Percentiles rank a stretch among this genome's conserved stretches.
phyloP scores from a whole-genome alignment of 2,329 filamentous ascomycete species.

The Colletotrichum graminicola region DNA sequence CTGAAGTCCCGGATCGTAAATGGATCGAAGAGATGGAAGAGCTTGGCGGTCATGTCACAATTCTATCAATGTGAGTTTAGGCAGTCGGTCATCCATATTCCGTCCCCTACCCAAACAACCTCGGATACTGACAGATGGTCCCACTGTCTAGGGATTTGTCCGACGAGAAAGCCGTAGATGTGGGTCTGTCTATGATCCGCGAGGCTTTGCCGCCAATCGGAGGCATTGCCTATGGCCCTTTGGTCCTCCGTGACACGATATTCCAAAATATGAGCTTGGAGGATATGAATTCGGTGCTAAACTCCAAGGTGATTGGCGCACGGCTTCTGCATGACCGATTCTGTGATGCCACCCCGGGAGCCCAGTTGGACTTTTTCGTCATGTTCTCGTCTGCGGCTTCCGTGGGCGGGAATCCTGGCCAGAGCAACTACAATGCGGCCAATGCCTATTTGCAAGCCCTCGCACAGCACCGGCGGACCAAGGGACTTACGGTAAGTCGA shows the following conservation, averaged over 20 bases:
- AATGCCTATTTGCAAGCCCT: slow-evolving; percentile 58
- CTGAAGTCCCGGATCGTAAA: slow-evolving; percentile 41
- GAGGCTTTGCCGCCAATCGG: slow-evolving; percentile 50
- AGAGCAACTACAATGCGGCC: slow-evolving; percentile 60
- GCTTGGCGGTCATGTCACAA: slow-evolving; percentile 16
- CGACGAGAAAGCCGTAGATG: slow-evolving; percentile 39
- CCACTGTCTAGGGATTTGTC: background rate
- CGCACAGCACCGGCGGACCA: slow-evolving; percentile 49
- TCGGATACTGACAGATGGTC: background rate
- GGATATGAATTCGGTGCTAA: slow-evolving; percentile 44
- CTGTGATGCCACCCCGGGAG: slow-evolving; percentile 11
- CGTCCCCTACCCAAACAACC: background rate
- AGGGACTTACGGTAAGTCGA: slow-evolving; percentile 51
- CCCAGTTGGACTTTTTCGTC: slow-evolving; percentile 53
- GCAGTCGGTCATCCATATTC: background rate
- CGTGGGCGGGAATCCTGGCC: slow-evolving; percentile 50
- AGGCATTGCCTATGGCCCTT: slow-evolving; percentile 59
- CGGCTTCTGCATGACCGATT: slow-evolving; percentile 50
- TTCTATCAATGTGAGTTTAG: background rate
- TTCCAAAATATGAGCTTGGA: slow-evolving; percentile 49
- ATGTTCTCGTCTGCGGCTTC: slow-evolving; percentile 49
- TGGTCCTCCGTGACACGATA: slow-evolving; percentile 56
- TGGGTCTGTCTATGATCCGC: slow-evolving; percentile 37
- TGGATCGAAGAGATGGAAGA: slow-evolving; percentile 28
- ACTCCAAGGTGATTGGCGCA: slow-evolving; percentile 53